Percentiles rank a stretch among this genome's conserved stretches.
Conservation (phyloP, 805 yeast species). For the Yarrowia bubula region DNA sequence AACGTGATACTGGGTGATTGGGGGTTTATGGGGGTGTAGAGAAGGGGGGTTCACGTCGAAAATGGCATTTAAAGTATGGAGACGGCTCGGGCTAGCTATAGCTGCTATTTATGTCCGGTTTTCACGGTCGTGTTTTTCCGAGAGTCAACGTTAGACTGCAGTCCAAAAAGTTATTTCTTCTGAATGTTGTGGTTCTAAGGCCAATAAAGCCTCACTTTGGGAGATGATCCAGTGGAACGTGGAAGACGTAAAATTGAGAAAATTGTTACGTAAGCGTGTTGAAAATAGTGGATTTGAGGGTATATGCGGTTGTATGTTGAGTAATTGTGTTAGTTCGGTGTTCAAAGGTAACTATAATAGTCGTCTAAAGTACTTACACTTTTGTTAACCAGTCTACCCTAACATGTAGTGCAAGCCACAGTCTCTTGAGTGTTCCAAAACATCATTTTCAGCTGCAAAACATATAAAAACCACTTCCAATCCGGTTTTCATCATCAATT, state of each 20-base stretch:
- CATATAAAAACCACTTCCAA: too few species aligned
- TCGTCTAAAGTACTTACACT: too few species aligned
- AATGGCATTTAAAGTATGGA: not conserved
- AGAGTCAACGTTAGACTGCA: not conserved
- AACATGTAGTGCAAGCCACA: too few species aligned
- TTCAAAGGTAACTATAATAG: too few species aligned
- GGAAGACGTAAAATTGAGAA: not conserved
- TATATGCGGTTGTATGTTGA: too few species aligned
- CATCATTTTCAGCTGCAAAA: too few species aligned
- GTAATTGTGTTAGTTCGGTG: too few species aligned
- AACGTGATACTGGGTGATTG: not conserved
- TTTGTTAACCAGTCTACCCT: too few species aligned
- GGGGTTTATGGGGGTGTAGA: not conserved
- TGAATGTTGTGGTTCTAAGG: not conserved
- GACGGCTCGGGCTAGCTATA: not conserved
- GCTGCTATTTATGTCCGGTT: not conserved
- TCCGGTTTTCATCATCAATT: too few species aligned
- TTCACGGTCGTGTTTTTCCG: slow-evolving; percentile 4
- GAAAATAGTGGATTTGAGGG: too few species aligned
- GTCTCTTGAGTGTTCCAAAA: too few species aligned
- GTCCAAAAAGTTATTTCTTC: not conserved
- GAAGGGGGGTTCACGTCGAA: not conserved
- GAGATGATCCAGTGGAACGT: not conserved
- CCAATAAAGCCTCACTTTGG: slow-evolving; percentile 10
- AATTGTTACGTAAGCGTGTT: too few species aligned